Base-by-base conservation (phyloP, 2,329 filamentous ascomycete genomes). In the Cordyceps javanica region DNA sequence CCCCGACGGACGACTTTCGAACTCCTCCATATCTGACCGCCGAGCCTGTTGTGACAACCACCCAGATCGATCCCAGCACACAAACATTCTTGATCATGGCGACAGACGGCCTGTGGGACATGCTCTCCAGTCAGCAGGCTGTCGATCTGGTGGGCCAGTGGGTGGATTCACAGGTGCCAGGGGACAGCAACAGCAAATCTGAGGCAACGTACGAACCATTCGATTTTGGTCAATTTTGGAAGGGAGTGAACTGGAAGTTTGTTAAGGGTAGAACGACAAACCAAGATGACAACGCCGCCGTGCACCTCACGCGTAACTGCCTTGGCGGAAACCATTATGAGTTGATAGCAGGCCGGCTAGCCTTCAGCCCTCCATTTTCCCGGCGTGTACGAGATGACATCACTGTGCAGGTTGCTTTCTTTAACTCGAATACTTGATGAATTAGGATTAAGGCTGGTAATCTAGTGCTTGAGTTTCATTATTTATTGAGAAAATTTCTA, bases 271-370 rank as follows among this genome's bases (percentile, higher is more conserved):
- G 54, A 32, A 58, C 44, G 23, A 55, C 30, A 23, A 42, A 49
- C n/a, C 30, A 58, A 36, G 59, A 60, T 39, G 84, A 85, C 69
- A 91, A 92, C 64, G 87, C 81, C 9, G 89, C 88, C 1, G 90
- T 88, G 1, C 88, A 91, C 72, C 77, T 91, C 21, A 81, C 90
- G 53, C 80, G 88, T 51, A 92, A 91, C 65, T 87, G 87, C 0
- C 79, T 91, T 26, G 89, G 89, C 46, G 88, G 89, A 23, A 86
- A 82, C 60, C 83, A 90, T 63, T 78, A 80, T 62, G 87, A 91
- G 66, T 86, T 89, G 78, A 73, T 91, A 23, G 86, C 82, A 62
- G 88, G 86, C 10, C 71, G 89, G 58, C 74, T 91, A 62, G 88
- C 87, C 1, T 77, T 90, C 21, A 82, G 84, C 3, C 85, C 83